Conservation (phyloP, 306 rosid genomes). For the Sechiopsis laciniata region DNA sequence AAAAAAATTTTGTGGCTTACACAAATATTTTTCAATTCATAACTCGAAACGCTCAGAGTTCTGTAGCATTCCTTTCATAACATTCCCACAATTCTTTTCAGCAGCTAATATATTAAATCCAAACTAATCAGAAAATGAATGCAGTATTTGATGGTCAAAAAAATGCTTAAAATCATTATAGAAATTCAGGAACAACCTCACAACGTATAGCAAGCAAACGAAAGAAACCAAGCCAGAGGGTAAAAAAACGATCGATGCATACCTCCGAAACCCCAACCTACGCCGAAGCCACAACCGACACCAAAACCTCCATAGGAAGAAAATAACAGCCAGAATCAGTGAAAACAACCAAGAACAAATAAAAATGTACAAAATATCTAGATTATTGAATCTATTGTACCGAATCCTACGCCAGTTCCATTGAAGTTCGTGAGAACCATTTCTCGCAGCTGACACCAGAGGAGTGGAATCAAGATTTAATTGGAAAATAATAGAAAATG, state of each 20-base stretch:
- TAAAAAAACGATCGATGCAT: constrained; percentile 4
- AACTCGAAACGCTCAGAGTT: not conserved
- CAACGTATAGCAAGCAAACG: not conserved
- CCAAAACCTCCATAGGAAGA: constrained; percentile 70
- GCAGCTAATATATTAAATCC: not conserved
- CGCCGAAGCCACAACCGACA: constrained; percentile 85
- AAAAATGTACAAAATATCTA: not conserved
- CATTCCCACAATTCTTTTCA: not conserved
- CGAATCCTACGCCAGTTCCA: constrained; percentile 86
- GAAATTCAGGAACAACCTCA: not conserved
- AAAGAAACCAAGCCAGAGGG: not conserved
- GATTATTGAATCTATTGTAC: constrained; percentile 30
- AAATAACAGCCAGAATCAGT: not conserved
- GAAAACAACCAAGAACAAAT: not conserved
- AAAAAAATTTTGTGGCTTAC: no score
- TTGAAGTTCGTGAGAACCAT: constrained; percentile 81
- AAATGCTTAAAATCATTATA: not conserved
- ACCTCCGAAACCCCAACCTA: constrained; percentile 99
- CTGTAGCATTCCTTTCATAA: not conserved
- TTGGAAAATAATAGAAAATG: not conserved
- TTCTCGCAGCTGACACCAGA: not conserved
- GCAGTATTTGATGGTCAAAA: not conserved
- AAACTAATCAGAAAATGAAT: not conserved
- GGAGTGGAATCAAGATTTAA: no score
- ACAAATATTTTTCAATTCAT: not conserved